Evolutionary conservation across 768 basidiomycete genomes (phyloP).

Genomic region (Lactifluus piperatus): DNA sequence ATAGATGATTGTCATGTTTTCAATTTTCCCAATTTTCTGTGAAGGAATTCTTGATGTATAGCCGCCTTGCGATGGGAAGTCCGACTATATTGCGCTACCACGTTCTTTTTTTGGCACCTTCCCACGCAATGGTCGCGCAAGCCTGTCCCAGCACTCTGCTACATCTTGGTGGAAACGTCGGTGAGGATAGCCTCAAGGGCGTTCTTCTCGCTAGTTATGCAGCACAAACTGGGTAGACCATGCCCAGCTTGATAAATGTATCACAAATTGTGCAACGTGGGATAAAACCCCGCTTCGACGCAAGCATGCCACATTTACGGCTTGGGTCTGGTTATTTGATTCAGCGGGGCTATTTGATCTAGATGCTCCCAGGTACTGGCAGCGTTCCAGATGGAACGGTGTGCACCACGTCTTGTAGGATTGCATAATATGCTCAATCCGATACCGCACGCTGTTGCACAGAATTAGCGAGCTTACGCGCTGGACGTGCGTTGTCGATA

Average conservation of each 20-base stretch:
- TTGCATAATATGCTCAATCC: no score
- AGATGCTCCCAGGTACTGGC: neutral
- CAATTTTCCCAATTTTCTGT: conserved; percentile 11
- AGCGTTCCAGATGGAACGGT: no score
- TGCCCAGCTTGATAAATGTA: neutral
- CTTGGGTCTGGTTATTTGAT: neutral
- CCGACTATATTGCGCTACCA: neutral
- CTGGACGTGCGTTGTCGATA: no score
- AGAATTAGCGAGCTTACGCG: no score
- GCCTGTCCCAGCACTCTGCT: neutral
- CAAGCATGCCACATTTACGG: neutral
- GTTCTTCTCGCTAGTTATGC: neutral
- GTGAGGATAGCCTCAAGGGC: neutral
- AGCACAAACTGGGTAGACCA: neutral
- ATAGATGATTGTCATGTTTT: neutral
- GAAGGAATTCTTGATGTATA: conserved; percentile 1
- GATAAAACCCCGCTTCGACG: neutral
- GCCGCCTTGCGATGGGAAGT: neutral
- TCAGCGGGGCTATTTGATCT: no score
- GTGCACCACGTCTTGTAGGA: no score
- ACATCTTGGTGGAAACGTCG: neutral
- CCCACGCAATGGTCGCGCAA: neutral
- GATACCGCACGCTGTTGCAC: no score
- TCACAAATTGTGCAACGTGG: neutral
- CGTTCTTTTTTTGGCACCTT: neutral